Conservation (phyloP, 495 filamentous ascomycete species). For the Aspergillus bertholletiae region DNA sequence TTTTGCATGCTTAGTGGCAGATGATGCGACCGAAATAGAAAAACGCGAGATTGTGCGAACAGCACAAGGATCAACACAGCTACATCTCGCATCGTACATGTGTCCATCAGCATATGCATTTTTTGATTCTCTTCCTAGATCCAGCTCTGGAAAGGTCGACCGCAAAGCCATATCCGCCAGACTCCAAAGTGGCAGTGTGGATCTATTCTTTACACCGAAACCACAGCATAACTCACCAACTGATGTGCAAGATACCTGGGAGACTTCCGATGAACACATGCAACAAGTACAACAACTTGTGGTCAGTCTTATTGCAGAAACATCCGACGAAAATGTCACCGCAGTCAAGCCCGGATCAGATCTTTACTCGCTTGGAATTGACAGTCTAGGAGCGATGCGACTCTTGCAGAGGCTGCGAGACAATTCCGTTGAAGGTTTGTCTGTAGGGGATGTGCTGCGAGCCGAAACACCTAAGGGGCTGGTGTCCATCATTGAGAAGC, state of each 20-base stretch:
- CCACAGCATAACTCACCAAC: not conserved
- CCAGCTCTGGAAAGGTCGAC: slow-evolving; percentile 24
- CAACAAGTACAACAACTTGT: slow-evolving; percentile 10
- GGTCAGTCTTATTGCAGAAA: slow-evolving; percentile 38
- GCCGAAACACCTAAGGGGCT: slow-evolving; percentile 23
- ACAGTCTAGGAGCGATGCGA: slow-evolving; percentile 70
- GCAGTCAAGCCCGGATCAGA: slow-evolving; percentile 49
- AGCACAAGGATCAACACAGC: slow-evolving; percentile 41
- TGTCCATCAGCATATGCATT: slow-evolving; percentile 19
- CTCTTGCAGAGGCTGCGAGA: slow-evolving; percentile 37
- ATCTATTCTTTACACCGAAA: slow-evolving; percentile 2
- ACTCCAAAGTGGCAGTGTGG: slow-evolving; percentile 1
- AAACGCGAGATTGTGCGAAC: slow-evolving; percentile 30
- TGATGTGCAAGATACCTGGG: slow-evolving; percentile 5
- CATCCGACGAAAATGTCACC: slow-evolving; percentile 36
- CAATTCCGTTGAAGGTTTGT: slow-evolving; percentile 26
- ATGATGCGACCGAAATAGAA: slow-evolving; percentile 15
- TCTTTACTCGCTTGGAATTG: slow-evolving; percentile 72
- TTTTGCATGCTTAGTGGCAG: slow-evolving; percentile 19
- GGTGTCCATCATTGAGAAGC: slow-evolving; percentile 22
- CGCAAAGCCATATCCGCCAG: slow-evolving; percentile 18
- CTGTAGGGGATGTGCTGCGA: slow-evolving; percentile 19
- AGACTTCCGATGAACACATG: not conserved
- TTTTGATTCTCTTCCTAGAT: slow-evolving; percentile 19
- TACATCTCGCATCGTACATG: slow-evolving; percentile 18